Evolutionary conservation across 2,329 filamentous ascomycete genomes (phyloP), one percentile per base, ranked within the genome.

Genomic region (Fusarium sp.): DNA sequence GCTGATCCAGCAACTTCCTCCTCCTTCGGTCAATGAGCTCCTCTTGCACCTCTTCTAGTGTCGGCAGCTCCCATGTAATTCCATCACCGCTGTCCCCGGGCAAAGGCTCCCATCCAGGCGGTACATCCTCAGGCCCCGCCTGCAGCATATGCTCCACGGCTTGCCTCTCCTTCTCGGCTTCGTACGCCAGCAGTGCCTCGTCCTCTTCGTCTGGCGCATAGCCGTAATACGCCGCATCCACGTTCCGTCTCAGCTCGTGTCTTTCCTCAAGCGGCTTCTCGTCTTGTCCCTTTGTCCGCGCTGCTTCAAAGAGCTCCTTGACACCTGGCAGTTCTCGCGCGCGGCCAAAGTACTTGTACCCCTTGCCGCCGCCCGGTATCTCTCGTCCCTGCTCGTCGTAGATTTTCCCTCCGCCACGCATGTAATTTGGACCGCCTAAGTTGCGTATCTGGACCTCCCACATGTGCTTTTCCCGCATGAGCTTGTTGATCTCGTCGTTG

Each of bases 401-500:
- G 51, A 93, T 86, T 70, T 90, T 89, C 31, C 86, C 90, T 1
- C 87, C 88, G 6, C 89, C 89, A 31, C 94, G 88, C 92, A 96
- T 97, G 81, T 98, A 99, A 82, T 98, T 98, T 31, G 96, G 96
- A 3, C 96, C 96, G n/a, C 96, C 96, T 27, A 98, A 81, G 76
- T 97, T 97, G 62, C 95, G 89, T 74, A 99, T 98, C 82, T 98
- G 94, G 74, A 96, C 90, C 85, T 99, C 96, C 96, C 96, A 99
- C 88, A 97, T 95, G 87, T 97, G 94, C 83, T 99, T 99, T 85
- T 99, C 96, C 70, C 94, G 91, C 94, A 99, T 98, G 68, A 97
- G 88, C 84, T 97, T 97, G 86, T 99, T 99, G 86, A 99, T 97
- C 83, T 99, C 96, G 81, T 99, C 96, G 84, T 99, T 99, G 78